phyloP scores from a whole-genome alignment of 2,329 filamentous ascomycete species.

The Verticillium isaacii region DNA sequence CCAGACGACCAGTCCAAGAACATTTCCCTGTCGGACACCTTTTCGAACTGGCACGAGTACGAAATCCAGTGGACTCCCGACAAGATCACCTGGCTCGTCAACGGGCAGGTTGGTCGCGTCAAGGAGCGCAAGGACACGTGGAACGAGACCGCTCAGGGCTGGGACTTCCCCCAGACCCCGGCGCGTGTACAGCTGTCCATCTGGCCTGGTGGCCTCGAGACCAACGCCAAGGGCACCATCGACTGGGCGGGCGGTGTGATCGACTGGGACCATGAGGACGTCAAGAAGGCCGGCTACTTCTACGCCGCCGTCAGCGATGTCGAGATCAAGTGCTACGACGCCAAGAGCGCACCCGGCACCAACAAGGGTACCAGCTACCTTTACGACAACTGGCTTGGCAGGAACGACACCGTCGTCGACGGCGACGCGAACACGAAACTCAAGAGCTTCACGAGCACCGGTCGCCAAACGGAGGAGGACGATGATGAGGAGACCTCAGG shows the following conservation, averaged over 20 bases:
- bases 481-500: constrained; percentile 37
- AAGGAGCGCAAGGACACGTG: constrained; percentile 75
- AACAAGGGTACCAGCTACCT: constrained; percentile 70
- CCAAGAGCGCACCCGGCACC: constrained; percentile 55
- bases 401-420: constrained; percentile 74
- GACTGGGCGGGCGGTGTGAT: constrained; percentile 89
- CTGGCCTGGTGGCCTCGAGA: constrained; percentile 83
- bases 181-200: constrained; percentile 88
- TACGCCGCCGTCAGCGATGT: constrained; percentile 76
- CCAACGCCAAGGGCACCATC: constrained; percentile 79
- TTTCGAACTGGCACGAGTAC: constrained; percentile 78
- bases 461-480: constrained; percentile 50
- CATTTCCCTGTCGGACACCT: constrained; percentile 65
- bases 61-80: constrained; percentile 92
- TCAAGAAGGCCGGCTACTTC: constrained; percentile 82
- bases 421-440: constrained; percentile 71
- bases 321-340: constrained; percentile 73
- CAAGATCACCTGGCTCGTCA: constrained; percentile 77
- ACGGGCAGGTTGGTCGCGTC: constrained; percentile 72
- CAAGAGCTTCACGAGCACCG: constrained; percentile 75
- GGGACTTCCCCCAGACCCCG: constrained; percentile 86
- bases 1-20: constrained; percentile 73
- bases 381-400: constrained; percentile 60
- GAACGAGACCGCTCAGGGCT: constrained; percentile 78
- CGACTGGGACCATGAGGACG: constrained; percentile 78